Base-by-base conservation (phyloP, 2,329 filamentous ascomycete genomes). In the Neonectria ditissima region DNA sequence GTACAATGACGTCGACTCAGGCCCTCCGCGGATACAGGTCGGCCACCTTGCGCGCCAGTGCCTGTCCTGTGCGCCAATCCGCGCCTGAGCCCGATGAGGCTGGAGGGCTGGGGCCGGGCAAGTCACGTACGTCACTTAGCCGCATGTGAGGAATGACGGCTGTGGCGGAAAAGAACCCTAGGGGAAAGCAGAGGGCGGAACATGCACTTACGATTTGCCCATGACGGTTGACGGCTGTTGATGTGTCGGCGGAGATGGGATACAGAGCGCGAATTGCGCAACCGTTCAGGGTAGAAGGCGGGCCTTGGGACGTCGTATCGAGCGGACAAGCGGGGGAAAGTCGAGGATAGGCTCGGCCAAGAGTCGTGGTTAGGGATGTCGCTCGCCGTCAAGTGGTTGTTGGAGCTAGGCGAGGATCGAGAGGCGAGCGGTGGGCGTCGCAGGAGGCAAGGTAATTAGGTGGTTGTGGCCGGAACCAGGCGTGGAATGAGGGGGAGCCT, bases 201-300 rank as follows among this genome's bases (percentile, higher is more conserved):
- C 52, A 48, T 59, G 43, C n/a, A 84, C 83, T 83, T 78, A 86
- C 84, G 84, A 84, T 83, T 86, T 86, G 69, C 84, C 84, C 84
- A 86, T 86, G 64, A 51, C 55, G 59, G 57, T 48, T 59, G 55
- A 18, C 59, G 39, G 60, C 45, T 52, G 64, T 37, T 45, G 30
- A 45, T 62, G 52, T 67, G 47, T 68, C 58, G 60, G 65, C 13
- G 56, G 59, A 50, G 59, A 54, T 59, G 39, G 50, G 52, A 53
- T 43, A 65, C 59, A 59, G 62, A 68, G 69, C 65, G 70, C 71
- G 64, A 74, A 71, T 74, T 74, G 72, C 72, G 72, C 72, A 63
- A 69, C 48, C 55, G 62, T 65, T 48, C 59, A 55, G 39, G 54
- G 65, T 60, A 57, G 47, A 45, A 53, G 37, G 45, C 39, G 57